These are phyloP conservation scores for Penicillium glabrum DNA, from an alignment of 2,329 filamentous ascomycete species.

Conservation along the genomic window DNA sequence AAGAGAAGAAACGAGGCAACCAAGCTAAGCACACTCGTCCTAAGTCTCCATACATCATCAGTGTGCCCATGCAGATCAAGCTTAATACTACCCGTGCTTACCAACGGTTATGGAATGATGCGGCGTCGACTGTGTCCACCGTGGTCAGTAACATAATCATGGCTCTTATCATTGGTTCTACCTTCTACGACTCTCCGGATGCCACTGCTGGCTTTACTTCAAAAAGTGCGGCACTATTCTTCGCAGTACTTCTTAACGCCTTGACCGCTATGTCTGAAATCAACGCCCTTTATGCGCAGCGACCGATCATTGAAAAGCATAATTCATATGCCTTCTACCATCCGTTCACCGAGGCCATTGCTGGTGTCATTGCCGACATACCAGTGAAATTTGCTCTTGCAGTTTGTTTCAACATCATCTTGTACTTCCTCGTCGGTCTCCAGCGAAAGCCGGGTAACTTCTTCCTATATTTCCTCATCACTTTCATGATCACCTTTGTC, in stretches of 20 bases:
- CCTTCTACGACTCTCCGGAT: slow-evolving; percentile 73
- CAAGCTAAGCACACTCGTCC: slow-evolving; percentile 31
- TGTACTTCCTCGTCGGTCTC: slow-evolving; percentile 87
- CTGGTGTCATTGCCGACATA: slow-evolving; percentile 37
- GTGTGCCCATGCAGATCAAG: slow-evolving; percentile 11
- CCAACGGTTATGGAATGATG: slow-evolving; percentile 70
- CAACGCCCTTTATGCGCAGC: slow-evolving; percentile 42
- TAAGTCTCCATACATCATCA: slow-evolving; percentile 11
- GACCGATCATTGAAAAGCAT: slow-evolving; percentile 30
- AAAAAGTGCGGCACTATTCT: slow-evolving; percentile 77
- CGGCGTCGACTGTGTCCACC: slow-evolving; percentile 48
- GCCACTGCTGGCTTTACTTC: slow-evolving; percentile 70
- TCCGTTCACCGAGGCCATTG: slow-evolving; percentile 19
- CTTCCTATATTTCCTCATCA: slow-evolving; percentile 71
- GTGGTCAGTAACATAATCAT: slow-evolving; percentile 50
- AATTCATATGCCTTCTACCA: slow-evolving; percentile 31
- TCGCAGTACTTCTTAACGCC: slow-evolving; percentile 81
- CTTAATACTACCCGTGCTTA: slow-evolving; percentile 59
- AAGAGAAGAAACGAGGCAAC: slow-evolving; percentile 21
- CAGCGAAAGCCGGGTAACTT: slow-evolving; percentile 71
- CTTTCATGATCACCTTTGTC: slow-evolving; percentile 23
- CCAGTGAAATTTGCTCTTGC: slow-evolving; percentile 71
- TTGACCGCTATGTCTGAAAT: slow-evolving; percentile 53
- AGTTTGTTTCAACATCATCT: slow-evolving; percentile 72
- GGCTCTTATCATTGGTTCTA: slow-evolving; percentile 72